Evolutionary conservation across 441 rosid genomes (phyloP), one percentile per base, ranked within the genome.

Genomic region (Pelargonium citronellum): DNA sequence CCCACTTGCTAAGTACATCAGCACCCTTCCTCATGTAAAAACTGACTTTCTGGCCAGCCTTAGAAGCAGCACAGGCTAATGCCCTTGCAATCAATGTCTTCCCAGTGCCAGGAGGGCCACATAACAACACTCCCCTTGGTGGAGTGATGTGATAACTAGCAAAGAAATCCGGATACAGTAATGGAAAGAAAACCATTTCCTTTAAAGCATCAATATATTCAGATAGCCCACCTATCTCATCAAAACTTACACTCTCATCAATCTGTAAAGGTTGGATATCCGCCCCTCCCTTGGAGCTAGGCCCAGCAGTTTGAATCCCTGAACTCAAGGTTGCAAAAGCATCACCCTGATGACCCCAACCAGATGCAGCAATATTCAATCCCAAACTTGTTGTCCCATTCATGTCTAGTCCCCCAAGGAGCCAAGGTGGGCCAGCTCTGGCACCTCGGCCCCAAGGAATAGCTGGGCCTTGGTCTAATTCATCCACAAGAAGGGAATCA

Each of bases 11-110:
- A 77, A 95, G 97, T 53, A 95, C 99, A 80, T 95, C 99, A 80
- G 99, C 99, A 79, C 99, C 99, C 85, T 95, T 95, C 41, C 99
- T 91, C 99, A 95, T 95, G 81, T 95, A 95, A 87, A 95, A 95
- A 77, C 92, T 95, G 72, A 95, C 99, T 80, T 95, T 95, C 90
- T 95, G 98, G 30, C 99, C 99, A 83, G 99, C 98, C 79, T 86
- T 95, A 71, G 99, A 95, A 85, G 99, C 99, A 86, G 99, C 97
- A 86, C 96, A 92, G 55, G 99, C 99, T 77, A 95, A 85, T 68
- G 99, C 99, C 85, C 99, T 85, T 19, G 99, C 99, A 83, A 95
- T 91, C 79, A 95, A 84, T 68, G 99, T 95, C 82, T 95, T 95
- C 70, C 99, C 99, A 37, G 99, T 95, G 73, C 99, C 99, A 73